These are phyloP conservation scores for Bacidia rubella DNA, from an alignment of 495 filamentous ascomycete genomes.

Conservation along the genomic window DNA sequence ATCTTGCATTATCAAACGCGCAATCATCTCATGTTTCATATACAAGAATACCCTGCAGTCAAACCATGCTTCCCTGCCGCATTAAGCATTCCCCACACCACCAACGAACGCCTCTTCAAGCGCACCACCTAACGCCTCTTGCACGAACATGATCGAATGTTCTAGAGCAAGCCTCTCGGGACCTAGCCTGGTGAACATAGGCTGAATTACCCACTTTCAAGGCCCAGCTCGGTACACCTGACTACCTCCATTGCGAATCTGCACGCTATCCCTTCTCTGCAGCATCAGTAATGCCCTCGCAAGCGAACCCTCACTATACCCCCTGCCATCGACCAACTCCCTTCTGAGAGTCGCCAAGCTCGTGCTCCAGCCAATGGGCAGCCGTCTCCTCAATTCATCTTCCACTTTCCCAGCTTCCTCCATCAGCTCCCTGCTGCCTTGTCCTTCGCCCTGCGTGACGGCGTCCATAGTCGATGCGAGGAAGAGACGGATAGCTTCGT, in stretches of 20 bases:
- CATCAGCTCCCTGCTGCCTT: slow-evolving; percentile 74
- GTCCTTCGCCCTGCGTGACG: slow-evolving; percentile 71
- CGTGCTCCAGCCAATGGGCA: slow-evolving; percentile 93
- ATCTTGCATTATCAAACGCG: neutral
- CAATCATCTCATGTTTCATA: neutral
- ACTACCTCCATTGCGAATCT: slow-evolving; percentile 76
- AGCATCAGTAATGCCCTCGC: slow-evolving; percentile 74
- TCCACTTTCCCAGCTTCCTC: slow-evolving; percentile 82
- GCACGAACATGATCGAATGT: neutral
- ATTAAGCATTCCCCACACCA: neutral
- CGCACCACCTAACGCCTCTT: neutral
- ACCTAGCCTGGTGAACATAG: too few species aligned
- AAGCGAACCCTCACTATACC: slow-evolving; percentile 75
- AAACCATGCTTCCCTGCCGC: neutral
- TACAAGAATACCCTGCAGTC: neutral
- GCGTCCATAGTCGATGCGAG: slow-evolving; percentile 96
- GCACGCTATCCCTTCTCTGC: slow-evolving; percentile 78
- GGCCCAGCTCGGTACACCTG: slow-evolving; percentile 74
- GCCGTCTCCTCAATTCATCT: slow-evolving; percentile 71
- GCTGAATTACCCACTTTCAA: too few species aligned
- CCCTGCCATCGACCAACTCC: slow-evolving; percentile 80
- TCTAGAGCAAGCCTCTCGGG: too few species aligned
- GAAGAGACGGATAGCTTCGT: slow-evolving; percentile 97
- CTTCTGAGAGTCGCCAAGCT: slow-evolving; percentile 72
- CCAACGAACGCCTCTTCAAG: neutral